Base-by-base conservation (phyloP, 306 rosid genomes). In the Biancaea sappan region DNA sequence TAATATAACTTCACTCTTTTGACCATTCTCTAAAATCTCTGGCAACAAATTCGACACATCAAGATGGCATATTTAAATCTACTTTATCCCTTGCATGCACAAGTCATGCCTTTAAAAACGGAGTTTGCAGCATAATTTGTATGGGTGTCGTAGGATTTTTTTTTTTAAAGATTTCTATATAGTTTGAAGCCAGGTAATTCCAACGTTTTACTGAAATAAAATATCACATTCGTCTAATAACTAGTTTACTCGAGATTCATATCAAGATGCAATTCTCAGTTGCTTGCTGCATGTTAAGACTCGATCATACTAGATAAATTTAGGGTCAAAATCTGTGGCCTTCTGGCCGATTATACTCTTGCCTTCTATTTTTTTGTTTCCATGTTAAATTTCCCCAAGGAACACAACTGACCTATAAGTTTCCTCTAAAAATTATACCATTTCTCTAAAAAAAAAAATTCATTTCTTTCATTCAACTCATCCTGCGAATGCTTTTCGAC, bases 391-490 rank as follows among this genome's bases (percentile, higher is more conserved):
- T 52, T 43, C 37, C 58, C 54, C 44, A 22, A 68, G 35, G 51
- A 6, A 46, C 48, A 46, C 28, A 48, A 48, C 60, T 56, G 46
- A 53, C 16, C 44, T 25, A 53, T 37, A 26, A 41, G 25, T 43
- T 65, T 38, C 58, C 46, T 63, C 25, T 44, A 56, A 70, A 68
- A 70, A 66, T 60, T 63, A 78, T 52, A 72, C 21, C 44, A 74
- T 66, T 64, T 78, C 63, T 71, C 82, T 60, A 78, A 63, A 69
- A 47, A 59, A 19, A 43, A 43, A 71, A 48, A 69, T 81, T 50
- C 79, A 76, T 87, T 85, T 29, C 79, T 57, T 62, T 63, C 69
- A 62, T 84, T 80, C 85, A 75, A 69, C 50, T 84, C 61, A 79
- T 80, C 38, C 58, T 62, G 80, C 58, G 69, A 77, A 73, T 75